phyloP scores from a whole-genome alignment of 2,329 filamentous ascomycete genomes.

The Magnaporthiopsis incrustans region DNA sequence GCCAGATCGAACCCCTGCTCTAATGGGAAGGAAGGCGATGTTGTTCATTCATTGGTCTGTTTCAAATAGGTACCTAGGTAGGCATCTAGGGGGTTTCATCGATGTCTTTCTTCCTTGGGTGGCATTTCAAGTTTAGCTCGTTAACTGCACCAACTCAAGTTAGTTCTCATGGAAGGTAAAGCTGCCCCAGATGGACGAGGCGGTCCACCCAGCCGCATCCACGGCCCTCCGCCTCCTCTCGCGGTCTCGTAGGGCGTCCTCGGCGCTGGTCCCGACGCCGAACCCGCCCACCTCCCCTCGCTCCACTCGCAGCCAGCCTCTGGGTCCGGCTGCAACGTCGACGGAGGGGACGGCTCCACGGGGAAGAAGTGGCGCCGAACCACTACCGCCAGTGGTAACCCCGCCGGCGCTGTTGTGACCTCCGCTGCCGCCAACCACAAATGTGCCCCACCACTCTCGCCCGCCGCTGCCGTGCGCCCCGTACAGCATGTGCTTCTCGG shows the following conservation, averaged over 20 bases:
- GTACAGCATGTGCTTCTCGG: slow-evolving; percentile 44
- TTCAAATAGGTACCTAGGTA: no score
- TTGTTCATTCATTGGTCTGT: background rate
- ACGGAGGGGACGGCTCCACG: slow-evolving; percentile 17
- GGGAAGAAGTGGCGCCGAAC: background rate
- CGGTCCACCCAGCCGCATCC: slow-evolving; percentile 37
- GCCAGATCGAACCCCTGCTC: background rate
- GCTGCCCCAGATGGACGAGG: slow-evolving; percentile 39
- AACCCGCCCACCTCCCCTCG: slow-evolving; percentile 33
- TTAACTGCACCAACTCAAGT: no score
- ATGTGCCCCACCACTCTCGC: slow-evolving; percentile 50
- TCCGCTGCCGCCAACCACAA: slow-evolving; percentile 38
- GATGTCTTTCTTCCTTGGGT: background rate
- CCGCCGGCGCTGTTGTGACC: slow-evolving; percentile 10
- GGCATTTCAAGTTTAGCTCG: no score
- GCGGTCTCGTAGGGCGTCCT: slow-evolving; percentile 37
- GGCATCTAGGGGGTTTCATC: no score
- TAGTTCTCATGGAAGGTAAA: slow-evolving; percentile 28
- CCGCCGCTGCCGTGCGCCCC: slow-evolving; percentile 31
- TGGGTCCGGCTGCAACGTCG: slow-evolving; percentile 30
- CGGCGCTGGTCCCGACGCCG: slow-evolving; percentile 27
- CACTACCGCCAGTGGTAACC: slow-evolving; percentile 15
- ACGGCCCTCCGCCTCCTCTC: slow-evolving; percentile 30
- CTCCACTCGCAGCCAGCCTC: slow-evolving; percentile 46
- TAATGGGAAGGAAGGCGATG: no score